These are phyloP conservation scores for Pythium plurisporium DNA, from an alignment of 352 stramenopile genomes.

Conservation along the genomic window DNA sequence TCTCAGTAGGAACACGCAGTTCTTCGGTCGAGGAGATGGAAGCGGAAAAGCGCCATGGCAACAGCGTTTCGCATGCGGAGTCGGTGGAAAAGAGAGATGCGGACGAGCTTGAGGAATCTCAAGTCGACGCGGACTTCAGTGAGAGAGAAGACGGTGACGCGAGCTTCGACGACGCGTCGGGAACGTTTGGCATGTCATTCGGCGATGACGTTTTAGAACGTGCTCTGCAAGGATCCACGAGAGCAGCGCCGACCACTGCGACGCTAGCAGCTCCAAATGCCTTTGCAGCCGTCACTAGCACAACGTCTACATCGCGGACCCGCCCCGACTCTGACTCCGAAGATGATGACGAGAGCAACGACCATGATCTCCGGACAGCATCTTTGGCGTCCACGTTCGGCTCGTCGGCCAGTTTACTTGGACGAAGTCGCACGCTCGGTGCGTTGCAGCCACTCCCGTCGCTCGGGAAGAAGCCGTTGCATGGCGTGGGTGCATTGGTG, in stretches of 20 bases:
- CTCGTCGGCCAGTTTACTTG: not conserved
- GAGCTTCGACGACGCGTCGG: slow-evolving; percentile 10
- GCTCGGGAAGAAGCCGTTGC: slow-evolving; percentile 12
- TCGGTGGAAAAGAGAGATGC: not conserved
- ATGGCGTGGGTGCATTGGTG: not conserved
- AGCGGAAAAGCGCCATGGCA: too few relatives aligned
- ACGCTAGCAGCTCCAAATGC: not conserved
- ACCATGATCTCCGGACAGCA: not conserved
- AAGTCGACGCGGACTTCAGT: not conserved
- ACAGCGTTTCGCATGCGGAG: too few relatives aligned
- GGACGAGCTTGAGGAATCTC: not conserved
- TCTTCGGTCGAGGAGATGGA: too few relatives aligned
- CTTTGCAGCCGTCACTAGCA: not conserved
- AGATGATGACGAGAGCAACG: slow-evolving; percentile 2
- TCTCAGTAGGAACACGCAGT: not conserved
- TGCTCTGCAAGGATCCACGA: not conserved
- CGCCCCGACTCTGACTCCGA: slow-evolving; percentile 2
- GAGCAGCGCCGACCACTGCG: not conserved
- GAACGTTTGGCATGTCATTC: slow-evolving; percentile 13
- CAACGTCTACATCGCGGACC: not conserved
- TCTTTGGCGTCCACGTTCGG: not conserved
- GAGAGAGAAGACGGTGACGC: slow-evolving; percentile 1
- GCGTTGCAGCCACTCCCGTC: slow-evolving; percentile 15
- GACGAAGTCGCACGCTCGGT: not conserved
- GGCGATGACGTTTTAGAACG: slow-evolving; percentile 13